Conservation (phyloP, 2,329 filamentous ascomycete genomes). For the Neofusicoccum laricinum region DNA sequence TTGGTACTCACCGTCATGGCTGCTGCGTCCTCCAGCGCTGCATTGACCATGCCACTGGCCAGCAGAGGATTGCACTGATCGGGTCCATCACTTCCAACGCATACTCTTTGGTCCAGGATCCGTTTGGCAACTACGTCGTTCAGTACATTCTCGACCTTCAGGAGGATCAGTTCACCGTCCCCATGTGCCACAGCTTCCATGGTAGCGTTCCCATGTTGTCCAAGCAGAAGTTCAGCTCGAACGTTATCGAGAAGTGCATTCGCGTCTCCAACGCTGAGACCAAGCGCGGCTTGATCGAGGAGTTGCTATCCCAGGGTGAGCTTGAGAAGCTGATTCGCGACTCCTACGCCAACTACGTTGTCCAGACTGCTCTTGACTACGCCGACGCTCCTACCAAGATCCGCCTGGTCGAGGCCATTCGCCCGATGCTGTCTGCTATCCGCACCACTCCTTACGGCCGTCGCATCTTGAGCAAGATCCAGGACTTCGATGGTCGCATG, state of each 20-base stretch:
- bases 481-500: slow-evolving; percentile 46
- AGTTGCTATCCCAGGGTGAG: slow-evolving; percentile 71
- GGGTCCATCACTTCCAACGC: slow-evolving; percentile 83
- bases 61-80: slow-evolving; percentile 85
- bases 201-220: slow-evolving; percentile 71
- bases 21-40: slow-evolving; percentile 98
- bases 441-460: slow-evolving; percentile 92
- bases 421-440: slow-evolving; percentile 78
- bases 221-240: slow-evolving; percentile 98
- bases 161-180: slow-evolving; percentile 82
- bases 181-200: slow-evolving; percentile 76
- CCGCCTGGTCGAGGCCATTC: slow-evolving; percentile 77
- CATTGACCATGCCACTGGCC: slow-evolving; percentile 91
- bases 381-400: slow-evolving; percentile 16
- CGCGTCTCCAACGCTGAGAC: slow-evolving; percentile 75
- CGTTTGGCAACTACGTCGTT: slow-evolving; percentile 97
- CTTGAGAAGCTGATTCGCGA: slow-evolving; percentile 88
- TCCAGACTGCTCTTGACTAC: slow-evolving; percentile 84
- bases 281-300: slow-evolving; percentile 78
- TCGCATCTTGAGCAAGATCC: slow-evolving; percentile 86
- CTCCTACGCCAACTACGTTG: slow-evolving; percentile 94
- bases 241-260: slow-evolving; percentile 91
- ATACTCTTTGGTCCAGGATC: slow-evolving; percentile 88
- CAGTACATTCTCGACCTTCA: slow-evolving; percentile 97
- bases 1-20: slow-evolving; percentile 94